Evolutionary conservation across 2,329 filamentous ascomycete species (phyloP).

Genomic region (Ophiostoma fasciatum): DNA sequence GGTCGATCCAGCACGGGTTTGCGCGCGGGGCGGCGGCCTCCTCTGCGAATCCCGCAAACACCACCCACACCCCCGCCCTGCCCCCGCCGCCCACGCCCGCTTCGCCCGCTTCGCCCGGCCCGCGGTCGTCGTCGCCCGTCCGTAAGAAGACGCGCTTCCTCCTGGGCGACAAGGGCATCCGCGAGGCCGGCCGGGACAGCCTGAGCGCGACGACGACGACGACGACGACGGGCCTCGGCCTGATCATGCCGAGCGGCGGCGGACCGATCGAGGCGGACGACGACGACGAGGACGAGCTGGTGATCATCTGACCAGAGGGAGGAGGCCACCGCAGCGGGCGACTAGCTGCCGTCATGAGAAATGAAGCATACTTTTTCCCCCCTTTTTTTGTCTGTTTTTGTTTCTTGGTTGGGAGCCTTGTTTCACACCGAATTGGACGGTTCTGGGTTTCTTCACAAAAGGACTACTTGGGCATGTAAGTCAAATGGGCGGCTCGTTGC

Average conservation of each 20-base stretch:
- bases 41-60: conserved; percentile 1
- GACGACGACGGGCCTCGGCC: conserved; percentile 24
- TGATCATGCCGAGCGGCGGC: too few species aligned
- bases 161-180: conserved; percentile 60
- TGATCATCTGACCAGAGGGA: conserved; percentile 30
- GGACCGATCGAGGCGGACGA: too few species aligned
- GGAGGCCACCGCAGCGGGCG: too few species aligned
- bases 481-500: too few species aligned
- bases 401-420: too few species aligned
- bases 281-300: conserved; percentile 36
- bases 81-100: conserved; percentile 16
- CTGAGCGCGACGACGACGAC: conserved; percentile 29
- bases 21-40: conserved; percentile 3
- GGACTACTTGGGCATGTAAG: too few species aligned
- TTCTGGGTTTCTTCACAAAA: too few species aligned
- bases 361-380: too few species aligned
- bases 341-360: too few species aligned
- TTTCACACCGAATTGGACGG: too few species aligned
- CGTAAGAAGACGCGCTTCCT: conserved; percentile 69
- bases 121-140: conserved; percentile 31
- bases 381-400: too few species aligned
- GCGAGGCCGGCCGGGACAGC: conserved; percentile 62
- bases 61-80: conserved; percentile 3
- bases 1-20: conserved; percentile 5
- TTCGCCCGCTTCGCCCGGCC: too few species aligned